phyloP scores from a whole-genome alignment of 163 green algal species.

The Scenedesmus sp. region DNA sequence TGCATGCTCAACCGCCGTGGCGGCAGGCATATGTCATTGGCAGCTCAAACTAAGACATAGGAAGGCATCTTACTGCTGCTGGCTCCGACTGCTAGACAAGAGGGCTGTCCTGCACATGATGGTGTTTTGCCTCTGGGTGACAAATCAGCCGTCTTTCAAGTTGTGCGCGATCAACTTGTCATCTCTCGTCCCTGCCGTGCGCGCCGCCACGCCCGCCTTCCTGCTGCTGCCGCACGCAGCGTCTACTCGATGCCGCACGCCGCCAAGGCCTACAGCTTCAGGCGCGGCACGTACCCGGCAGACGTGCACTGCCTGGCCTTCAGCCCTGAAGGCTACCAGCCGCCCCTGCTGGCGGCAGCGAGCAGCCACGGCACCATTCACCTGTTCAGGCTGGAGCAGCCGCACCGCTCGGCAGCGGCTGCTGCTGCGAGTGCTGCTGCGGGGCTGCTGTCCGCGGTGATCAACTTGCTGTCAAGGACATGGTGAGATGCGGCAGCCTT shows the following conservation, averaged over 20 bases:
- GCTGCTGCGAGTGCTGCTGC: constrained; percentile 46
- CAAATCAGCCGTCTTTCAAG: too few relatives aligned
- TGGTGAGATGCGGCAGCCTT: constrained; percentile 54
- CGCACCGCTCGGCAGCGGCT: not conserved
- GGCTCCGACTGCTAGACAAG: too few relatives aligned
- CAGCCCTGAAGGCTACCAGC: constrained; percentile 59
- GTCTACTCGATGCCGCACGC: constrained; percentile 56
- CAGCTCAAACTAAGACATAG: too few relatives aligned
- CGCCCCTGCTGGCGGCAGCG: constrained; percentile 75
- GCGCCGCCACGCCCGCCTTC: too few relatives aligned
- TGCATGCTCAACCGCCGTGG: too few relatives aligned
- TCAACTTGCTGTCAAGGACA: constrained; percentile 60
- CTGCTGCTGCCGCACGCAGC: constrained; percentile 46
- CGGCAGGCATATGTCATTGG: too few relatives aligned
- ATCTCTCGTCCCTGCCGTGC: too few relatives aligned
- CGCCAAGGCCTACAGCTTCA: constrained; percentile 66
- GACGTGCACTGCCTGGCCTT: constrained; percentile 83
- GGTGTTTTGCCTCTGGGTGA: too few relatives aligned
- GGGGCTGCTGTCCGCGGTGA: constrained; percentile 58
- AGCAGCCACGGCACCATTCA: constrained; percentile 83
- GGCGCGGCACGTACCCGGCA: constrained; percentile 74
- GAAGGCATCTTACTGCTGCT: too few relatives aligned
- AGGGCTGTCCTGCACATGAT: too few relatives aligned
- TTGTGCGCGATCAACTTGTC: too few relatives aligned
- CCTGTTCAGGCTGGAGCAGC: constrained; percentile 65